A percentile compares a stretch with the other conserved stretches of the same genome.
Evolutionary conservation across 2,329 filamentous ascomycete species (phyloP).

Genomic region (Paecilomyces fulvus): DNA sequence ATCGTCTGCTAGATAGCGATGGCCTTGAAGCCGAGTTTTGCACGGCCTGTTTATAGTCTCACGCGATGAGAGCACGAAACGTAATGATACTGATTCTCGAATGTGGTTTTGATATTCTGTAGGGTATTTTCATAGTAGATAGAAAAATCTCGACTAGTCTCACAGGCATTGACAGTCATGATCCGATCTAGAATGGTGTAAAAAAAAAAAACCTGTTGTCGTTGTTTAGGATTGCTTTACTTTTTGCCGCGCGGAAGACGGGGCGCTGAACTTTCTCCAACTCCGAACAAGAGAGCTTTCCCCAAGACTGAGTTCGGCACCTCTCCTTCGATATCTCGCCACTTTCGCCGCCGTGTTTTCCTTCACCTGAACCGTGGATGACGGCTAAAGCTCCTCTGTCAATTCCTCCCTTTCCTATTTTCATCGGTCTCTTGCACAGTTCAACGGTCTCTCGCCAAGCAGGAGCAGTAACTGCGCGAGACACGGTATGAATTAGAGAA

Average conservation of each 20-base stretch:
- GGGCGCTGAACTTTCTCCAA: not conserved
- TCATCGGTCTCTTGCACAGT: not conserved
- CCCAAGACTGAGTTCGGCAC: not conserved
- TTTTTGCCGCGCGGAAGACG: not conserved
- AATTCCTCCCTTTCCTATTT: not conserved
- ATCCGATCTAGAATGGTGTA: too few species aligned
- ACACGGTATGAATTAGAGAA: not conserved
- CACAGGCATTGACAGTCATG: too few species aligned
- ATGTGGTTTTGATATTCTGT: not conserved
- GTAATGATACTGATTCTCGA: not conserved
- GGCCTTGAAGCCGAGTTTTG: not conserved
- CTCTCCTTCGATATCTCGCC: not conserved
- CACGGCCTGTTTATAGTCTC: not conserved
- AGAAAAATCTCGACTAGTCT: too few species aligned
- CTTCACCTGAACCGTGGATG: not conserved
- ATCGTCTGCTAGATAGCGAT: not conserved
- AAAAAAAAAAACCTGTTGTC: not conserved
- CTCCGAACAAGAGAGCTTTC: not conserved
- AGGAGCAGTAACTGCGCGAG: not conserved
- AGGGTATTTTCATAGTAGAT: not conserved
- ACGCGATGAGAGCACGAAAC: not conserved
- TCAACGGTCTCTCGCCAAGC: not conserved
- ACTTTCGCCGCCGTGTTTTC: not conserved
- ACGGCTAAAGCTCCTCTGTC: not conserved
- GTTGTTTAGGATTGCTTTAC: not conserved